Base-by-base conservation (phyloP, 1,284 basidiomycete species). In the Rhodotorula sp. region DNA sequence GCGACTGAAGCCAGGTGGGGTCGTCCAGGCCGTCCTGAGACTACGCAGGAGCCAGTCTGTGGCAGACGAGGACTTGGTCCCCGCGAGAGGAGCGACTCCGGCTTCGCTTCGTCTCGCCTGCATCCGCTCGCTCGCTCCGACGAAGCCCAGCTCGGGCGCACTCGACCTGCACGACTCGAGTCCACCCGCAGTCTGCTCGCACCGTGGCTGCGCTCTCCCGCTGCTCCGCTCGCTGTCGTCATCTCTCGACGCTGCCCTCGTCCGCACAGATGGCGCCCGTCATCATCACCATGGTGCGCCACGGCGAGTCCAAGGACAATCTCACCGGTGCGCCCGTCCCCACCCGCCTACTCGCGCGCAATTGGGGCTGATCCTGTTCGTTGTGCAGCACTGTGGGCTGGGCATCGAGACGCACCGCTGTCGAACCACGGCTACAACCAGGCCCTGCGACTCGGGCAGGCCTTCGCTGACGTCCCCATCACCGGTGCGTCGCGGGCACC, bases 231-330 rank as follows among this genome's bases (percentile, higher is more conserved):
- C 3, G 25, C 52, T n/a, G 5, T 27, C 52, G 52, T 53, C 52
- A 53, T 53, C 52, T 53, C 52, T n/a, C 52, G 14, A 12, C n/a
- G 14, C 12, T n/a, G 4, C 52, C 16, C 52, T 3, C 25, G 49
- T 7, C 25, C 27, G 25, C 27, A 5, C 27, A 42, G 2, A 74
- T 74, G 73, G 64, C 68, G 0, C 73, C 71, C 16, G 27, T 78
- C 7, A 70, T 71, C 48, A 42, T 78, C 14, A 77, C 77, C 12
- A 54, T 78, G 34, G 67, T 78, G 14, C 65, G 77, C 7, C 77
- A 78, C 52, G 77, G 77, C 21, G 76, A 78, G 63, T 71, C 67
- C 3, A 58, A 50, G 2, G 77, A 78, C 59, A 78, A 77, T 57
- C 25, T 73, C 23, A 71, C 66, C 16, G 63, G 71, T 68, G 12